phyloP scores from a whole-genome alignment of 805 yeast genomes.

The Kuraishia cidri region DNA sequence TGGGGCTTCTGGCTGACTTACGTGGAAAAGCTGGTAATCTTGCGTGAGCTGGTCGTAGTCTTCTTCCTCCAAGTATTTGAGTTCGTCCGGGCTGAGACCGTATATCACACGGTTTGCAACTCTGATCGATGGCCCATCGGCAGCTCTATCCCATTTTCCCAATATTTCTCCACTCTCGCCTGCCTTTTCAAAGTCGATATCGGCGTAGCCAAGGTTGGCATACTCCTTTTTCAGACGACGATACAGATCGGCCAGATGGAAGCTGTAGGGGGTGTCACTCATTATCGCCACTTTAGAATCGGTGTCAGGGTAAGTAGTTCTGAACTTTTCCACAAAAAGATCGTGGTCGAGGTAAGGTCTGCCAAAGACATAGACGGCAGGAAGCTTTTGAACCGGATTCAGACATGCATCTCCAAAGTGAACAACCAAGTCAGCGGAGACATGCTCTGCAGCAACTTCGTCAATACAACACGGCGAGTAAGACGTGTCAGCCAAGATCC shows the following conservation, averaged over 20 bases:
- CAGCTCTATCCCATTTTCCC: not conserved
- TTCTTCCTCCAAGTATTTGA: slow-evolving; percentile 12
- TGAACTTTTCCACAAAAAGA: slow-evolving; percentile 27
- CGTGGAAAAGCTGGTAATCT: slow-evolving; percentile 57
- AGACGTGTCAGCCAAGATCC: slow-evolving; percentile 92
- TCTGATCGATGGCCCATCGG: slow-evolving; percentile 5
- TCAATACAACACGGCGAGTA: slow-evolving; percentile 95
- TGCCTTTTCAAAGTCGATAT: slow-evolving; percentile 19
- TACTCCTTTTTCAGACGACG: slow-evolving; percentile 19
- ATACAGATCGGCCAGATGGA: slow-evolving; percentile 31
- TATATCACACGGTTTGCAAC: slow-evolving; percentile 22
- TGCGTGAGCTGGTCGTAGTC: slow-evolving; percentile 21
- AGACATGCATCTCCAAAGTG: slow-evolving; percentile 96
- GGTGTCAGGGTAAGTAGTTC: slow-evolving; percentile 26
- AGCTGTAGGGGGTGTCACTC: slow-evolving; percentile 67
- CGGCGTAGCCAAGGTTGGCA: slow-evolving; percentile 26
- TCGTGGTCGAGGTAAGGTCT: slow-evolving; percentile 44
- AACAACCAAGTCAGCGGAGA: slow-evolving; percentile 71
- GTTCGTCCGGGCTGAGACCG: slow-evolving; percentile 14
- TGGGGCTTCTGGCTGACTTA: slow-evolving; percentile 72
- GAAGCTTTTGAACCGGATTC: slow-evolving; percentile 64
- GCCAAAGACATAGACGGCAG: slow-evolving; percentile 77
- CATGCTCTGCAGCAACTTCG: slow-evolving; percentile 95
- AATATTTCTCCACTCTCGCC: slow-evolving; percentile 7
- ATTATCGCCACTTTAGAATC: slow-evolving; percentile 47